phyloP scores from a whole-genome alignment of 225 moss, liverwort and hornwort genomes.

The Anthoceros angustus region DNA sequence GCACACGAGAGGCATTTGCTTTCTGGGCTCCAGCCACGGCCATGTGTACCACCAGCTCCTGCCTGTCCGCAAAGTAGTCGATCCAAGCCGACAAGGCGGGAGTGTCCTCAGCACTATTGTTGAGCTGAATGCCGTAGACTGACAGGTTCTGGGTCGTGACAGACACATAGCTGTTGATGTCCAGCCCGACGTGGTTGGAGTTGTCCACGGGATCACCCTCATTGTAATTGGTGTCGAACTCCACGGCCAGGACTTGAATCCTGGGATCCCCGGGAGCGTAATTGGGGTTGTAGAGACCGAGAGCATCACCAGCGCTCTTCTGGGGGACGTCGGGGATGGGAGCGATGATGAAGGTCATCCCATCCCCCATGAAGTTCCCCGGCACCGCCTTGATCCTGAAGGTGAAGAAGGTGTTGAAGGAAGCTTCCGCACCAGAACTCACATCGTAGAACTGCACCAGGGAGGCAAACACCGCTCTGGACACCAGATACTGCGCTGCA shows the following conservation, averaged over 20 bases:
- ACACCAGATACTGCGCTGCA: background rate
- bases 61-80: background rate
- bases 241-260: slow-evolving; percentile 8
- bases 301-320: background rate
- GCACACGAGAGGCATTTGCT: slow-evolving; percentile 1
- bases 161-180: slow-evolving; percentile 4
- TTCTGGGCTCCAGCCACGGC: background rate
- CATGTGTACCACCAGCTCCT: background rate
- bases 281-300: slow-evolving; percentile 3
- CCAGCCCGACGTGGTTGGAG: slow-evolving; percentile 8
- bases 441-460: slow-evolving; percentile 6
- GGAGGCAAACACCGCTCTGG: slow-evolving; percentile 6
- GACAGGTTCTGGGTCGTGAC: slow-evolving; percentile 3
- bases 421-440: slow-evolving; percentile 4
- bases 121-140: background rate
- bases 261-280: slow-evolving; percentile 6
- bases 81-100: background rate
- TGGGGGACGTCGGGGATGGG: background rate
- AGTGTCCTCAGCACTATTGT: background rate
- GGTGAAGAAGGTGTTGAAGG: slow-evolving; percentile 9
- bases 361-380: background rate
- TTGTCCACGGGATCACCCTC: background rate
- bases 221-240: slow-evolving; percentile 8
- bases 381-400: slow-evolving; percentile 4
- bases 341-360: slow-evolving; percentile 7